These are phyloP conservation scores for Bruguiera sexangula DNA, from an alignment of 345 rosid species.

Conservation along the genomic window DNA sequence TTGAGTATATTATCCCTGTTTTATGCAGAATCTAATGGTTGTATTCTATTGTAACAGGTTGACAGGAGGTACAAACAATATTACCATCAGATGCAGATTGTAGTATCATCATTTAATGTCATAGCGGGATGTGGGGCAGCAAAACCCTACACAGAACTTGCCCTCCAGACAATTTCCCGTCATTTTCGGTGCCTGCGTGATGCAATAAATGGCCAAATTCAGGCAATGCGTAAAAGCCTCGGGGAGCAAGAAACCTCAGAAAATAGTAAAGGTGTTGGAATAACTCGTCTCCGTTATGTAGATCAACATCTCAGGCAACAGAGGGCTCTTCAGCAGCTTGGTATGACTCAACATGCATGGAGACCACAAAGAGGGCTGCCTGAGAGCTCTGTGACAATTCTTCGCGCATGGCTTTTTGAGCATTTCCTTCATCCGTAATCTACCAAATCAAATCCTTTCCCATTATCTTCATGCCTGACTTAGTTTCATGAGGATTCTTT, in stretches of 20 bases:
- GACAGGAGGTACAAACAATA: slow-evolving; percentile 84
- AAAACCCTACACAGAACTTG: slow-evolving; percentile 82
- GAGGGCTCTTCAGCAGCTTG: slow-evolving; percentile 86
- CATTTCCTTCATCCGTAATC: slow-evolving; percentile 98
- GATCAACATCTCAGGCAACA: slow-evolving; percentile 90
- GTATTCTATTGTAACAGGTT: slow-evolving; percentile 44
- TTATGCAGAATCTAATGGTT: not conserved
- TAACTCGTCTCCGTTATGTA: slow-evolving; percentile 72
- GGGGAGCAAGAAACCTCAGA: slow-evolving; percentile 70
- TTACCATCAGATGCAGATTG: slow-evolving; percentile 73
- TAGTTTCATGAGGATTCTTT: not conserved
- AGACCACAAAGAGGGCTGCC: slow-evolving; percentile 98
- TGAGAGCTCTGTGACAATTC: slow-evolving; percentile 84
- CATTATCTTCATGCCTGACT: not conserved
- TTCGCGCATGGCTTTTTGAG: slow-evolving; percentile 97
- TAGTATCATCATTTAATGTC: slow-evolving; percentile 73
- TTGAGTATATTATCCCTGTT: too few species aligned
- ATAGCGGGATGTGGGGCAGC: slow-evolving; percentile 85
- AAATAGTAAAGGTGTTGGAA: slow-evolving; percentile 51
- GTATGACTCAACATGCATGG: slow-evolving; percentile 90
- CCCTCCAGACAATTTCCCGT: slow-evolving; percentile 82
- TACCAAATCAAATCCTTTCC: not conserved
- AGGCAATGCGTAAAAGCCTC: slow-evolving; percentile 50
- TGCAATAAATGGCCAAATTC: slow-evolving; percentile 67
- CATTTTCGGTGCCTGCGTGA: slow-evolving; percentile 84